A percentile compares a stretch with the other conserved stretches of the same genome.
phyloP scores from a whole-genome alignment of 208 protist species.

The Acanthamoeba healyi region DNA sequence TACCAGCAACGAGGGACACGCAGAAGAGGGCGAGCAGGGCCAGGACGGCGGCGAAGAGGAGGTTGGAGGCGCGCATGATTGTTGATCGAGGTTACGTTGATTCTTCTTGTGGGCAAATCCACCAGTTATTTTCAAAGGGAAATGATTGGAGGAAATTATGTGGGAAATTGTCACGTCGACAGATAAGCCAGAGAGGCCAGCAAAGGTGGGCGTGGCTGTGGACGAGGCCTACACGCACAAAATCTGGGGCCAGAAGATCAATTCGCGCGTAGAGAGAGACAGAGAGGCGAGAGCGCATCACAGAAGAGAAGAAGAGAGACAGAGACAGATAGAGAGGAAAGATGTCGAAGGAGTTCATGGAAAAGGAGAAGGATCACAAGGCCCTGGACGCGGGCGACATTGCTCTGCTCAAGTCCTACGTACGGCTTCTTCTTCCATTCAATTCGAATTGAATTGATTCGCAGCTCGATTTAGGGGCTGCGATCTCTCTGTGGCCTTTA shows the following conservation, averaged over 20 bases:
- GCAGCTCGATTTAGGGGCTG: too few species aligned
- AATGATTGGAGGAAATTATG: neutral
- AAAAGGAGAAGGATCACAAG: constrained; percentile 81
- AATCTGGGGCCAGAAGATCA: neutral
- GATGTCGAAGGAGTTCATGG: constrained; percentile 62
- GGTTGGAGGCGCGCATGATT: neutral
- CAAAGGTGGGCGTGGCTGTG: constrained; percentile 9
- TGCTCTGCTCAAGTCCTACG: constrained; percentile 98
- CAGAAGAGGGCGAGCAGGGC: neutral
- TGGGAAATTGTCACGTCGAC: too few species aligned
- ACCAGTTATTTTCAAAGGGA: neutral
- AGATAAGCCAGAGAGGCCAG: neutral
- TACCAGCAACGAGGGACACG: neutral
- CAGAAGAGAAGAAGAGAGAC: too few species aligned
- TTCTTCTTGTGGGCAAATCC: neutral
- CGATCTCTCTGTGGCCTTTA: too few species aligned
- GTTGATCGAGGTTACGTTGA: neutral
- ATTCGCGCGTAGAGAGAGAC: neutral
- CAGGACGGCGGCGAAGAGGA: neutral
- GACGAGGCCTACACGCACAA: neutral
- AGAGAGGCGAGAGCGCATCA: too few species aligned
- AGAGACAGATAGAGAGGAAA: neutral
- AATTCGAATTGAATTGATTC: too few species aligned
- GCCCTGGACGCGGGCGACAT: constrained; percentile 98
- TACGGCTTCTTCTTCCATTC: constrained; percentile 60